Evolutionary conservation across 345 rosid species (phyloP).

Genomic region (Crucihimalaya himalaica): DNA sequence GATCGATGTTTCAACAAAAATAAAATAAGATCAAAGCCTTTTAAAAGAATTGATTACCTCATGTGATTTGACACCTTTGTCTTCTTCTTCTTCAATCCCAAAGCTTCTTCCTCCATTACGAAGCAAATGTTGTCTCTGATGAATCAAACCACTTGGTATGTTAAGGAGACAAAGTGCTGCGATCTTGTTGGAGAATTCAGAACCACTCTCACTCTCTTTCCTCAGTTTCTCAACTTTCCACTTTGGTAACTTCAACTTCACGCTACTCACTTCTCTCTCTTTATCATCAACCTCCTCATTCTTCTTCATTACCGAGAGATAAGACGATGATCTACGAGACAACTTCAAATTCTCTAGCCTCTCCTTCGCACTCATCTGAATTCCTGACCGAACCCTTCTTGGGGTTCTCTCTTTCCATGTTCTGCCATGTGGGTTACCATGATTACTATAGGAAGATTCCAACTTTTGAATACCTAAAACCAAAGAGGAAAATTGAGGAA

Average conservation of each 20-base stretch:
- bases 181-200: slow-evolving; percentile 70
- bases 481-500: background rate
- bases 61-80: slow-evolving; percentile 46
- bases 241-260: slow-evolving; percentile 69
- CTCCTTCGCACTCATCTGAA: slow-evolving; percentile 83
- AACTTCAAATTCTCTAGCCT: slow-evolving; percentile 79
- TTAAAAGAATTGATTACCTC: slow-evolving; percentile 45
- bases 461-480: background rate
- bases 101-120: slow-evolving; percentile 41
- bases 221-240: slow-evolving; percentile 68
- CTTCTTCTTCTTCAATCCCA: slow-evolving; percentile 12
- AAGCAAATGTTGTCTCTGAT: slow-evolving; percentile 40
- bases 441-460: background rate
- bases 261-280: slow-evolving; percentile 41
- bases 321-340: slow-evolving; percentile 78
- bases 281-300: background rate
- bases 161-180: slow-evolving; percentile 53
- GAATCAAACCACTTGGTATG: slow-evolving; percentile 13
- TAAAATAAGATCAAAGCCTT: background rate
- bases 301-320: slow-evolving; percentile 56
- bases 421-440: slow-evolving; percentile 30
- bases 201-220: slow-evolving; percentile 58
- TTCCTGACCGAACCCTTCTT: slow-evolving; percentile 77
- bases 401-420: slow-evolving; percentile 48
- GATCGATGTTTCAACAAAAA: slow-evolving; percentile 23